phyloP scores from a whole-genome alignment of 306 rosid genomes.

The Morella rubra region DNA sequence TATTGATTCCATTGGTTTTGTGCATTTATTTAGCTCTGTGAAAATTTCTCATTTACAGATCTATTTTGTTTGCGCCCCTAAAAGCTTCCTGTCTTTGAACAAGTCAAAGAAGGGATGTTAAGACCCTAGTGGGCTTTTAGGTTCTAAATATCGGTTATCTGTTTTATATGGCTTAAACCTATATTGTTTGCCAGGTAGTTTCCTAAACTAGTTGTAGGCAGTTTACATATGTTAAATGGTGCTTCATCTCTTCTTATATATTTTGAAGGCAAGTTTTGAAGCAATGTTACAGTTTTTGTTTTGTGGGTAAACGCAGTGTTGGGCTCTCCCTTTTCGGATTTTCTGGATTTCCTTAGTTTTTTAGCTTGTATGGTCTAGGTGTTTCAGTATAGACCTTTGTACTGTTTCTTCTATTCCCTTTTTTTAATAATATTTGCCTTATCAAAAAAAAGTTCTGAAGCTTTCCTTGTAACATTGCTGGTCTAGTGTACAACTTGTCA shows the following conservation, averaged over 20 bases:
- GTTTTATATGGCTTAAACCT: too few relatives aligned
- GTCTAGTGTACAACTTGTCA: background rate
- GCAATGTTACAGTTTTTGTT: too few relatives aligned
- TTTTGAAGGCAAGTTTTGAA: background rate
- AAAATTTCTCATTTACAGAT: background rate
- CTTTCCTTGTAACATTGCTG: background rate
- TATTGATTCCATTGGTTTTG: background rate
- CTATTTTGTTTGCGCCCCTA: background rate
- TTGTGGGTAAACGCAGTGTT: too few relatives aligned
- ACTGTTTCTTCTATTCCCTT: too few relatives aligned
- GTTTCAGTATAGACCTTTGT: too few relatives aligned
- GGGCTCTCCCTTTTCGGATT: too few relatives aligned
- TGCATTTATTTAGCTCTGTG: background rate
- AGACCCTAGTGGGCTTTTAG: too few relatives aligned
- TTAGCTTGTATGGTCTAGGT: too few relatives aligned
- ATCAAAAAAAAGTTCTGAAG: background rate
- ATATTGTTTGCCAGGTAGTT: background rate
- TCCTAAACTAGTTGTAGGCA: background rate
- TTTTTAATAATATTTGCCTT: too few relatives aligned
- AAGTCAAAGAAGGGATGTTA: background rate
- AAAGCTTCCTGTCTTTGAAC: background rate
- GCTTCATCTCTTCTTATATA: background rate
- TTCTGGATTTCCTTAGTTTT: too few relatives aligned
- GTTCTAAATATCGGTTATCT: background rate
- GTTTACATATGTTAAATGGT: background rate